Conservation (phyloP, 176 grass and related monocot genomes). For the Eremochloa ophiuroides region DNA sequence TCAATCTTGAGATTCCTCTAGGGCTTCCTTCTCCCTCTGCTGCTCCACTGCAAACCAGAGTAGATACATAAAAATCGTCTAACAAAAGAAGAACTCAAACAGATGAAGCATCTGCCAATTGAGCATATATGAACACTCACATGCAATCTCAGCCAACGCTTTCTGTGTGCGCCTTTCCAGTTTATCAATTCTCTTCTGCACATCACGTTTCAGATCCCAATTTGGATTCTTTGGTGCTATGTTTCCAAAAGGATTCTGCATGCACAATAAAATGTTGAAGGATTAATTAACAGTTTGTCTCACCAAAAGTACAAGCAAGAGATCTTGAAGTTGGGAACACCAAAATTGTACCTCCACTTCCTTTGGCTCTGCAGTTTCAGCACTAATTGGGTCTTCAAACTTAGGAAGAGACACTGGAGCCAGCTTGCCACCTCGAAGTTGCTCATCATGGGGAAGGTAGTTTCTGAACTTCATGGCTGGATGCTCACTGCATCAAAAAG, state of each 20-base stretch:
- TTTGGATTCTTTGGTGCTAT: conserved; percentile 99
- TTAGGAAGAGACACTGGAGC: conserved; percentile 62
- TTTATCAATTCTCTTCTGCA: conserved; percentile 91
- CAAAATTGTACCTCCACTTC: conserved; percentile 54
- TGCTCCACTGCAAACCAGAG: conserved; percentile 57
- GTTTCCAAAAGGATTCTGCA: conserved; percentile 81
- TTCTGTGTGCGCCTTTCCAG: conserved; percentile 94
- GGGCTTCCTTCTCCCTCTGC: conserved; percentile 61
- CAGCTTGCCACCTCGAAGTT: conserved; percentile 77
- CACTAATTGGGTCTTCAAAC: conserved; percentile 79
- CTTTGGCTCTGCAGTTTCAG: conserved; percentile 50
- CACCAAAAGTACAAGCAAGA: background rate
- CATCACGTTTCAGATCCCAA: conserved; percentile 84
- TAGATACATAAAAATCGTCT: background rate
- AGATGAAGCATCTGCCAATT: background rate
- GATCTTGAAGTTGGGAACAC: background rate
- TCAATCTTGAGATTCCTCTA: conserved; percentile 49
- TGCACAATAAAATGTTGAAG: background rate
- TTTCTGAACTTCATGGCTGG: conserved; percentile 95
- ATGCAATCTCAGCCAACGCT: conserved; percentile 68
- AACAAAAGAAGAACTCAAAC: background rate
- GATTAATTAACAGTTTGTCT: background rate
- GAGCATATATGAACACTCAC: conserved; percentile 33
- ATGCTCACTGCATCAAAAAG: conserved; percentile 29
- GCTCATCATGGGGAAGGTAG: conserved; percentile 96